Base-by-base conservation (phyloP, 257 asterid genomes). In the Nicotiana obtusifolia region DNA sequence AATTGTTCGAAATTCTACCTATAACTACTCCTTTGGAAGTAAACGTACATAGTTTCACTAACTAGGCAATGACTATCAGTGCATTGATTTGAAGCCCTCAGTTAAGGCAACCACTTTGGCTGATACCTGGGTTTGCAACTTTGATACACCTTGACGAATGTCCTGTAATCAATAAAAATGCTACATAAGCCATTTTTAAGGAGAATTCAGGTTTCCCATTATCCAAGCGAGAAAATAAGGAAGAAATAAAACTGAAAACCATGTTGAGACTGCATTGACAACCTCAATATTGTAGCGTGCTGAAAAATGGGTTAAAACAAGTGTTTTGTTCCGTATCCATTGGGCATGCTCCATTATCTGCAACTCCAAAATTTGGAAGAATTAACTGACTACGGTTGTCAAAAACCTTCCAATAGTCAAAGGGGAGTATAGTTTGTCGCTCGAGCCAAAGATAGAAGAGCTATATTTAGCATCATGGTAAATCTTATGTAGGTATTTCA, bases 201-300 rank as follows among this genome's bases (percentile, higher is more conserved):
- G 73, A 71, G 17, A 54, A 11, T 62, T 37, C 20, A 33, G 33
- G 24, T 31, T 35, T 71, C 33, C 49, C n/a, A 30, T 49, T n/a
- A 83, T 11, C 26, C n/a, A 15, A 28, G 8, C 22, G 67, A 52
- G 31, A 60, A 60, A 17, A 16, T 47, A 53, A 20, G 10, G 3
- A 56, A 19, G 62, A 4, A 56, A 19, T 5, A 7, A 56, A 56
- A 56, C 62, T 56, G 62, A 56, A 56, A 56, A 11, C 24, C 19
- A 56, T 56, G 60, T 44, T 44, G 60, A 44, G 78, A 24, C 35
- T 4, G 62, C 80, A 7, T 77, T 33, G n/a, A 82, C 86, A 90
- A 95, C 99, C 99, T 95, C 97, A 53, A 88, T 76, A 84, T 83
- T 89, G 88, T 94, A 94, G 84, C 98, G 99, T 81, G 99, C 84